phyloP scores from a whole-genome alignment of 2,329 filamentous ascomycete species.

The Aspergillus luchuensis region DNA sequence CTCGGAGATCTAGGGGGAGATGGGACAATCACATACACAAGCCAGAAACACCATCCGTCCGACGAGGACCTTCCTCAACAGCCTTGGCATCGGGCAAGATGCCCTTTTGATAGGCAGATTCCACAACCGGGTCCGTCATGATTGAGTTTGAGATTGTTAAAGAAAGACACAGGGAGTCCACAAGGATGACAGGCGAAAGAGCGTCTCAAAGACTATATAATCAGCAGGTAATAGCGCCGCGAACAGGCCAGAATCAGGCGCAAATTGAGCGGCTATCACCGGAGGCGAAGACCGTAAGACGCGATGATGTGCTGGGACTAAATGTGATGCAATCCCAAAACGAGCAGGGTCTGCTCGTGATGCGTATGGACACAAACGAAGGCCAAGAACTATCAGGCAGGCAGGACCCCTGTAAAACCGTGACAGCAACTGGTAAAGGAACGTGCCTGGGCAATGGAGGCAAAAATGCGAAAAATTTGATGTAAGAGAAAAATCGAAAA shows the following conservation, averaged over 20 bases:
- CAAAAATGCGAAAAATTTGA: too few relatives aligned
- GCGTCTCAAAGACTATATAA: neutral
- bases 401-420: conserved; percentile 5
- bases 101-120: conserved; percentile 21
- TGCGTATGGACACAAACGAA: conserved; percentile 4
- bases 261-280: conserved; percentile 12
- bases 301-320: conserved; percentile 34
- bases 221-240: conserved; percentile 1
- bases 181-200: too few relatives aligned
- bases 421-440: neutral
- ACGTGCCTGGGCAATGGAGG: too few relatives aligned
- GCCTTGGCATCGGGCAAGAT: conserved; percentile 26
- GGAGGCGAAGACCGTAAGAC: conserved; percentile 15
- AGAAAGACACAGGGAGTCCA: too few relatives aligned
- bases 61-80: conserved; percentile 26
- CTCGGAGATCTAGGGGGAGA: neutral
- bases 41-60: conserved; percentile 36
- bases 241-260: neutral
- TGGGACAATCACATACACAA: conserved; percentile 29
- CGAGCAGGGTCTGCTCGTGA: conserved; percentile 21
- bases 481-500: neutral
- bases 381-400: neutral
- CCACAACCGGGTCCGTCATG: conserved; percentile 20
- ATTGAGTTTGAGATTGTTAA: too few relatives aligned
- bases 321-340: conserved; percentile 36